Evolutionary conservation across 352 stramenopile genomes (phyloP).

Genomic region (Albugo candida): DNA sequence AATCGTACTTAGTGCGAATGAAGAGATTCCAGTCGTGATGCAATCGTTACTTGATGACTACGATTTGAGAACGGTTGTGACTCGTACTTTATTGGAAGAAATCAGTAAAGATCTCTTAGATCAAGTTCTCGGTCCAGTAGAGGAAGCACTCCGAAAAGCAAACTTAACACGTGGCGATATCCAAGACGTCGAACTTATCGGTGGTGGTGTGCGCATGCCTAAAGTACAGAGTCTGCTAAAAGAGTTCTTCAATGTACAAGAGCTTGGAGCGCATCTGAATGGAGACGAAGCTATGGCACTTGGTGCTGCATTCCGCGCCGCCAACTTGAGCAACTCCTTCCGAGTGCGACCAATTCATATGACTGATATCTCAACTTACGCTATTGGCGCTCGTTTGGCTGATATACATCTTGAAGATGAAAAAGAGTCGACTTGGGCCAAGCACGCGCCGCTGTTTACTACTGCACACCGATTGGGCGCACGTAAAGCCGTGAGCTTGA

Average conservation of each 20-base stretch:
- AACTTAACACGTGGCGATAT: conserved; percentile 85
- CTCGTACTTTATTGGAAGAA: conserved; percentile 83
- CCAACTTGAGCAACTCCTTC: conserved; percentile 93
- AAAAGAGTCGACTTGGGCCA: conserved; percentile 73
- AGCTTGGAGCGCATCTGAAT: conserved; percentile 94
- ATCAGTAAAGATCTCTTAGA: conserved; percentile 78
- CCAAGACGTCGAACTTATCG: conserved; percentile 91
- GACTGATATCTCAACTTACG: conserved; percentile 82
- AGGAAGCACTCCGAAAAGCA: conserved; percentile 68
- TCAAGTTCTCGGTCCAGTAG: conserved; percentile 68
- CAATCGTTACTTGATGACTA: conserved; percentile 88
- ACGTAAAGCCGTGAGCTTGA: conserved; percentile 92
- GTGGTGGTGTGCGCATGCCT: conserved; percentile 90
- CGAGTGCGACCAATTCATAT: conserved; percentile 89
- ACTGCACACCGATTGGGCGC: conserved; percentile 58
- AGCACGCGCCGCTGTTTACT: conserved; percentile 85
- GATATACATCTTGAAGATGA: conserved; percentile 18
- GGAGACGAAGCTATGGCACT: conserved; percentile 95
- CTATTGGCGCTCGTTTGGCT: conserved; percentile 70
- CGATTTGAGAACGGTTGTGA: conserved; percentile 85
- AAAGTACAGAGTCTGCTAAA: conserved; percentile 83
- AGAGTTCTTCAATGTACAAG: conserved; percentile 49
- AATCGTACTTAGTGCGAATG: conserved; percentile 93
- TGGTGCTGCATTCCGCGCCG: conserved; percentile 87
- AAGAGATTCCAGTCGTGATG: conserved; percentile 90